Conservation (phyloP, 148 eudicot species). For the Camellia sinensis region DNA sequence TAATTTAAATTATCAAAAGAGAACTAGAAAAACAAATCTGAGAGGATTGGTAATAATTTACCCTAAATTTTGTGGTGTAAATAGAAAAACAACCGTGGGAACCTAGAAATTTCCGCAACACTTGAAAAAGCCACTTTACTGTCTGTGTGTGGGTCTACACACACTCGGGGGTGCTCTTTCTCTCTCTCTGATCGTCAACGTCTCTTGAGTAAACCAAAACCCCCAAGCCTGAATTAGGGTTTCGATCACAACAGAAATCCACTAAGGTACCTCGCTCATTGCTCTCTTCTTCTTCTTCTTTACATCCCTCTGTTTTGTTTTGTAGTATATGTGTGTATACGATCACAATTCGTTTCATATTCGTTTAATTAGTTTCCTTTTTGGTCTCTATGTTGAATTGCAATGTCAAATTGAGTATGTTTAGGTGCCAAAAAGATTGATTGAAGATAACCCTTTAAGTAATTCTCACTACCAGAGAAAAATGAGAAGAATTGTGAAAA, state of each 20-base stretch:
- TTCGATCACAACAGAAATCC: background rate
- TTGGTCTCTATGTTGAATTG: background rate
- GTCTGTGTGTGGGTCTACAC: too few relatives aligned
- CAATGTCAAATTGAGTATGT: background rate
- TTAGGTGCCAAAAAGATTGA: background rate
- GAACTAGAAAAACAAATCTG: too few relatives aligned
- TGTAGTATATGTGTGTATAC: background rate
- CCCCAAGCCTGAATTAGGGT: background rate
- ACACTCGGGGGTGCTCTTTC: too few relatives aligned
- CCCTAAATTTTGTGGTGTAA: too few relatives aligned
- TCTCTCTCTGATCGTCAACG: constrained; percentile 1
- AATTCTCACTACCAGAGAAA: background rate
- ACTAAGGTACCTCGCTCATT: background rate
- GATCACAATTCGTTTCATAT: background rate
- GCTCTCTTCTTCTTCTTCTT: background rate
- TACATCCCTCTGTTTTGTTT: background rate
- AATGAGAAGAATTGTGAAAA: background rate
- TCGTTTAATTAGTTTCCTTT: background rate
- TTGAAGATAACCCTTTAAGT: background rate
- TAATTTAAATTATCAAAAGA: too few relatives aligned
- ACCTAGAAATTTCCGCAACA: too few relatives aligned
- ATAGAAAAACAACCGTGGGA: too few relatives aligned
- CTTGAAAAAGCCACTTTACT: too few relatives aligned
- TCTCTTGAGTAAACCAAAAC: background rate
- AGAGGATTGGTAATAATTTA: too few relatives aligned